Base-by-base conservation (phyloP, 2,329 filamentous ascomycete species). In the Calonectria pauciramosa region DNA sequence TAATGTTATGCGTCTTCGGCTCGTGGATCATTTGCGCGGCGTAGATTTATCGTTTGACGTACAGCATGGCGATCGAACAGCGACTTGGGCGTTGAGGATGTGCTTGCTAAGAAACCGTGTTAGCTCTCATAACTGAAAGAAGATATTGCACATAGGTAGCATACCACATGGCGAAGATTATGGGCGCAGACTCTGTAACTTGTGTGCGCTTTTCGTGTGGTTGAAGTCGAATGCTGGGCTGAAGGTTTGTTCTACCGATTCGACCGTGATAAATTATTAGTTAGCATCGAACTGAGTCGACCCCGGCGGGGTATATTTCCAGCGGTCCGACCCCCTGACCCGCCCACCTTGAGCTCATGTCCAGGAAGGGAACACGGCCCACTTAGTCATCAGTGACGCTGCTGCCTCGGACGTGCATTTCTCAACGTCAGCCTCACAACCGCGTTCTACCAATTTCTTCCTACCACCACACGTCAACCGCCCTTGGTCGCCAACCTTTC, bases 41-140 rank as follows among this genome's bases (percentile, higher is more conserved):
- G 60, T 1, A 49, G 41, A 41, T 44, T 65, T 8, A 63, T 49
- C 38, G 26, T 49, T 41, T 26, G 47, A 86, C 93, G 82, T 91
- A 96, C 97, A 99, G 90, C 97, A 99, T 76, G 96, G 95, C 71
- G 96, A 97, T 81, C 97, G 95, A 87, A 99, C 97, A 72, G 96
- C 90, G 82, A 99, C 97, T 88, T 99, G 97, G 77, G 96, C 97
- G 89, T 99, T 99, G 85, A 99, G 93, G 83, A 99, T 90, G 89
- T 99, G 97, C 91, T 99, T 99, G 90, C 97, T 98, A 80, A 32
- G 32, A 66, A 72, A 44, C 60, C 75, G 52, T 73, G 75, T 70
- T 56, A 59, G 72, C 20, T 69, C 18, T 28, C 14, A 41, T 32
- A 28, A 26, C 4, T 26, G 23, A 13, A 26, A 16, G 20, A 9